phyloP scores from a whole-genome alignment of 2,329 filamentous ascomycete species.

The Fusarium algeriense region DNA sequence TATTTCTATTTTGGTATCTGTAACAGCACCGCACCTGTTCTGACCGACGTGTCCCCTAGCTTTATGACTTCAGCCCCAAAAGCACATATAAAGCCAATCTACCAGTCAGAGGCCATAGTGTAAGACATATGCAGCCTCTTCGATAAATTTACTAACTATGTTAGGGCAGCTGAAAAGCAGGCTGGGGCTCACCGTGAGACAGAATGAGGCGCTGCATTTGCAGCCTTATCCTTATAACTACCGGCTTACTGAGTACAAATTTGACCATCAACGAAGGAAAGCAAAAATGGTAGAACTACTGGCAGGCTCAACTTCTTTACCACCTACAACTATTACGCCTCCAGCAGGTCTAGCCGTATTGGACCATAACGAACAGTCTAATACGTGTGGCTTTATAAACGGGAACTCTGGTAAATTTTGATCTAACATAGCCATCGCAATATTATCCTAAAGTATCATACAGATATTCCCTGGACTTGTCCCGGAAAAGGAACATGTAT shows the following conservation, averaged over 20 bases:
- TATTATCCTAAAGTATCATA: accelerated
- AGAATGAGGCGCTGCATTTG: background rate
- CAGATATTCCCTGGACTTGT: background rate
- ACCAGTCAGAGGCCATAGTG: accelerated
- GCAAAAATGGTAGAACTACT: background rate
- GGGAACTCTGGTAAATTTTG: background rate
- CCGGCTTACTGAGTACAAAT: background rate
- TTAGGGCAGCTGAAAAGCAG: background rate
- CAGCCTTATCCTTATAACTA: background rate
- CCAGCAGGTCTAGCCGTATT: background rate
- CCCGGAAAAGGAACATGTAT: background rate
- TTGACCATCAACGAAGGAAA: accelerated
- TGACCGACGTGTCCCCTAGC: no score
- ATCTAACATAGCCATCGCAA: no score
- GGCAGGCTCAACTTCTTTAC: background rate
- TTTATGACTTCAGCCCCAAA: background rate
- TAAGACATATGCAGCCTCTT: no score
- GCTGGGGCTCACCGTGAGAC: background rate
- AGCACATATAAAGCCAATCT: background rate
- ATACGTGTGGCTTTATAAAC: background rate
- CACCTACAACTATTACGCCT: background rate
- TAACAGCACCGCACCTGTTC: no score
- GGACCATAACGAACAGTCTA: background rate
- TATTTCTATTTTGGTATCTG: no score
- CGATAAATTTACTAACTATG: background rate